Evolutionary conservation across 768 basidiomycete genomes (phyloP), one percentile per base, ranked within the genome.

Genomic region (Multifurca ochricompacta): DNA sequence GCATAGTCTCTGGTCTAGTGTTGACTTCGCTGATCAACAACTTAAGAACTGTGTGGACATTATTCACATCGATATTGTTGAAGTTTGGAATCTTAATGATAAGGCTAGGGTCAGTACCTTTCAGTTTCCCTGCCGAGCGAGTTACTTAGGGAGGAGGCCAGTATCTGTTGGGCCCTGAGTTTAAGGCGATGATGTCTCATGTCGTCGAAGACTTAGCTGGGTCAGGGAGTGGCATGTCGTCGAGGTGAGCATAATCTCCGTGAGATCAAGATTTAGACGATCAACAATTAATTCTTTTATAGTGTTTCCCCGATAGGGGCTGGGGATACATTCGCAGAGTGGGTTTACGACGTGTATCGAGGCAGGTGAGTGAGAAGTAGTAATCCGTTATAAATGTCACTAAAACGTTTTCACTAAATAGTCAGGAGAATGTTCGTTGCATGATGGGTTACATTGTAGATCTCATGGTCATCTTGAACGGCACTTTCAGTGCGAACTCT

Each of bases 391-490:
- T 10, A 2, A 16, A 30, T 3, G 10, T 43, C 2, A 18, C 25
- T 37, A 1, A 28, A 10, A 30, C 44, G 21, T 28, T 19, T 2
- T 34, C n/a, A 10, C 4, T 13, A 6, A 21, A 4, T 21, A 53
- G 55, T 14, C 5, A 9, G 11, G 23, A 19, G 41, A 27, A 48
- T 16, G 28, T 51, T 2, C 41, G 21, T 28, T 51, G 49, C 32
- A 16, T 55, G 16, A 48, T 48, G 54, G 47, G 41, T 21, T 48
- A 48, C 28, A 50, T 55, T 19, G 6, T 55, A 35, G 23, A 50
- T 31, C 41, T 55, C 25, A 51, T 3, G 3, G 47, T 55, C 25
- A 42, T 48, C 34, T 13, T 43, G 5, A 19, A 54, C n/a, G 32
- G 18, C 18, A 19, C 48, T n/a, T 48, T 28, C 13, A 19, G 19